A percentile compares a stretch with the other conserved stretches of the same genome.
These are phyloP conservation scores for Cyberlindnera petersonii DNA, from an alignment of 805 yeast species.

Conservation along the genomic window DNA sequence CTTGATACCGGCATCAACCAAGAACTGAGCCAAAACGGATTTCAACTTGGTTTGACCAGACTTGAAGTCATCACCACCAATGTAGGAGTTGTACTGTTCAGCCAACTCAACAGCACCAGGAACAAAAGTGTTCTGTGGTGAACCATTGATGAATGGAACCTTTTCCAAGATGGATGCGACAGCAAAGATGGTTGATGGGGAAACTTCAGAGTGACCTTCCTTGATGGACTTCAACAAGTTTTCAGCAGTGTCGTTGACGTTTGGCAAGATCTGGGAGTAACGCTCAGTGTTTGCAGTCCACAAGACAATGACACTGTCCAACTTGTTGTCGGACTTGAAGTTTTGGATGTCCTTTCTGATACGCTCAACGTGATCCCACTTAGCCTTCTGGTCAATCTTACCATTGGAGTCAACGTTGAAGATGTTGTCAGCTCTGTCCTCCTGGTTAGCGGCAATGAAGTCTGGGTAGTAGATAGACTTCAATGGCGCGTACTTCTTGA, in stretches of 20 bases:
- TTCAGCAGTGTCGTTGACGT: conserved; percentile 86
- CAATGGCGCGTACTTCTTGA: conserved; percentile 64
- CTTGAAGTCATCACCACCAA: conserved; percentile 97
- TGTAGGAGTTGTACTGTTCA: conserved; percentile 66
- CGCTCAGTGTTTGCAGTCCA: conserved; percentile 99
- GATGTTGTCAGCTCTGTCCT: conserved; percentile 85
- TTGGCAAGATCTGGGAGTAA: conserved; percentile 69
- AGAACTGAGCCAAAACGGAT: conserved; percentile 93
- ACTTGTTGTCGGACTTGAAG: conserved; percentile 65
- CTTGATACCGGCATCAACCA: conserved; percentile 96
- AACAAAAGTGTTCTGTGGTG: conserved; percentile 96
- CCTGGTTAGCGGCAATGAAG: conserved; percentile 93
- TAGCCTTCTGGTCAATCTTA: conserved; percentile 49
- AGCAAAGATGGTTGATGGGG: conserved; percentile 93
- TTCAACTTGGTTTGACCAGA: conserved; percentile 94
- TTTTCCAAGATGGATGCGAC: conserved; percentile 87
- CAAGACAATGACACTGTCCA: conserved; percentile 84
- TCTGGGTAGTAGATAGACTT: conserved; percentile 93
- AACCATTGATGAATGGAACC: conserved; percentile 90
- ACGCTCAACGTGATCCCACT: conserved; percentile 87
- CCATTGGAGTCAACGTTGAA: conserved; percentile 54
- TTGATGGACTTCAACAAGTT: conserved; percentile 72
- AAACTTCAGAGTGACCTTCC: conserved; percentile 73
- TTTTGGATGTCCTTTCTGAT: conserved; percentile 79
- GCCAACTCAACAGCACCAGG: conserved; percentile 93